These are phyloP conservation scores for Suillus subluteus DNA, from an alignment of 768 basidiomycete species.

Conservation along the genomic window DNA sequence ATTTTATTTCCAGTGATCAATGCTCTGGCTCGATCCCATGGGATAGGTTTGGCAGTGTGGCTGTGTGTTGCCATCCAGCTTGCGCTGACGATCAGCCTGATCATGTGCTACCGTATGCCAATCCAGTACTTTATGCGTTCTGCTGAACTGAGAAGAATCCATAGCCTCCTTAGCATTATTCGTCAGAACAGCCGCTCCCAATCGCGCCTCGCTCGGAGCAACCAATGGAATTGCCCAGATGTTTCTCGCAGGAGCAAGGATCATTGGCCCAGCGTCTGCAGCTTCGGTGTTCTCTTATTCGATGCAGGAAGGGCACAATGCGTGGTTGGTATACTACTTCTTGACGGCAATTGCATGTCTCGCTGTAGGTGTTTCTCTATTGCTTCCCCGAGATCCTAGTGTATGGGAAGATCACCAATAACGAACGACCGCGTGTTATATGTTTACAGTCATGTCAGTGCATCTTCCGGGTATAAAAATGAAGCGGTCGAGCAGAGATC, in stretches of 20 bases:
- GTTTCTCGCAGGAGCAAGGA: neutral
- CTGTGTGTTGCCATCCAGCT: constrained; percentile 29
- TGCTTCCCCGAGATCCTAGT: neutral
- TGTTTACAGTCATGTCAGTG: neutral
- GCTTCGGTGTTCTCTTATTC: neutral
- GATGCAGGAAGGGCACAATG: neutral
- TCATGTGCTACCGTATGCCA: constrained; percentile 37
- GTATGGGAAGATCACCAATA: neutral
- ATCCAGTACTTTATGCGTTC: neutral
- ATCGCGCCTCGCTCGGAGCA: neutral
- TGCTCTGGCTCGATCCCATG: constrained; percentile 26
- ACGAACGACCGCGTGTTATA: neutral
- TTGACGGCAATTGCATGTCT: neutral
- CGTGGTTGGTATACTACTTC: constrained; percentile 1
- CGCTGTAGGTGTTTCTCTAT: neutral
- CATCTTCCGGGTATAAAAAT: neutral
- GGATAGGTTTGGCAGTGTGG: constrained; percentile 31
- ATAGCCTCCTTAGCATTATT: neutral
- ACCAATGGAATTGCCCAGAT: neutral
- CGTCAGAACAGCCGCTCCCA: constrained; percentile 11
- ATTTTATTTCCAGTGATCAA: constrained; percentile 35
- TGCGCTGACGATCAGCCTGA: constrained; percentile 21
- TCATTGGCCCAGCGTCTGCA: neutral
- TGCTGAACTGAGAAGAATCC: neutral
- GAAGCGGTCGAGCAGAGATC: neutral